Base-by-base conservation (phyloP, 2,329 filamentous ascomycete genomes). In the Ascosphaera apis region DNA sequence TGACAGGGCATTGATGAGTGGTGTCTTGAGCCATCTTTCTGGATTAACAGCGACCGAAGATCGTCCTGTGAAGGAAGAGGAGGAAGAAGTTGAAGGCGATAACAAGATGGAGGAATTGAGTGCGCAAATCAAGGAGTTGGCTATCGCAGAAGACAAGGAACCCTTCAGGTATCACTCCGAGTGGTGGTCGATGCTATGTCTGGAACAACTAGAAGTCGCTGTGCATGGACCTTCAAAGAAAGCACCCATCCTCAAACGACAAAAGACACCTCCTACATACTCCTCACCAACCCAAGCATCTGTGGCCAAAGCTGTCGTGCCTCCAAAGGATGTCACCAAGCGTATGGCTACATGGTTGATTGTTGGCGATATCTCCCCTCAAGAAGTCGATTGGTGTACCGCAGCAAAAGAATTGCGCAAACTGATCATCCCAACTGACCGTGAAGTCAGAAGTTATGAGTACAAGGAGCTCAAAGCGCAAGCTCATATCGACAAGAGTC, bases 231-330 rank as follows among this genome's bases (percentile, higher is more conserved):
- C 61, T 9, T 56, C 62, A n/a, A 61, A 62, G 2, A 54, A 63
- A 3, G 53, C 59, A 5, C 61, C 63, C 37, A 66, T 57, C 46
- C 73, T 69, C 46, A 53, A 63, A 11, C 69, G 71, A 40, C 61
- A 64, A 11, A 66, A 67, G 15, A 52, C 64, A 19, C 50, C 60
- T 6, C 74, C 79, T 1, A 84, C 79, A 1, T 93, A 84, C 54
- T 82, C 72, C 2, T 81, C 83, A 1, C 81, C 84, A 0, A 95
- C 86, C 0, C 78, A 86, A 41, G 79, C 86, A 0, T 95, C 82
- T 31, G 72, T 73, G 1, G 81, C 82, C 16, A 91, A 81, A 53
- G 73, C 81, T 8, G 65, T 78, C 1, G 68, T 77, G 33, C 67
- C 75, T 1, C 60, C 72, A 78, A 42, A 50, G 53, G 11, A 52